Conservation (phyloP, 2,329 filamentous ascomycete species). For the Xylogone sp. region DNA sequence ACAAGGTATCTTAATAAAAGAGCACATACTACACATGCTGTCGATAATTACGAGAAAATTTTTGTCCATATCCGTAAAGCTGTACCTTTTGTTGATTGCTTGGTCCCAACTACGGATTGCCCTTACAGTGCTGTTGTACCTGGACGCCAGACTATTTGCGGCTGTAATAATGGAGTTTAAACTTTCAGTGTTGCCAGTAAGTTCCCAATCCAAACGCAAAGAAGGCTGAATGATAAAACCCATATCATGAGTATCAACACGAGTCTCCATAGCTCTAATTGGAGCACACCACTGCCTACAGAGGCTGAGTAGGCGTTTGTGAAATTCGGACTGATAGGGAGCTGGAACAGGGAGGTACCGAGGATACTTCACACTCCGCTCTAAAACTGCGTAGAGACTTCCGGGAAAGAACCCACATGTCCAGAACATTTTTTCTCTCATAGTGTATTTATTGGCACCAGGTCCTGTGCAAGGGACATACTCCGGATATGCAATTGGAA, state of each 20-base stretch:
- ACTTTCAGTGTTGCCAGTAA: slow-evolving; percentile 36
- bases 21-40: slow-evolving; percentile 36
- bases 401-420: slow-evolving; percentile 41
- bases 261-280: slow-evolving; percentile 33
- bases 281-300: slow-evolving; percentile 30
- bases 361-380: slow-evolving; percentile 30
- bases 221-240: slow-evolving; percentile 50
- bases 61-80: slow-evolving; percentile 22
- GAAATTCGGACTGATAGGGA: background rate
- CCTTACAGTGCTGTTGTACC: slow-evolving; percentile 36
- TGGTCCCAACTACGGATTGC: slow-evolving; percentile 48
- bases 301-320: slow-evolving; percentile 16
- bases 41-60: slow-evolving; percentile 39
- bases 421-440: slow-evolving; percentile 35
- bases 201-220: slow-evolving; percentile 42
- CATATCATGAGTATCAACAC: slow-evolving; percentile 50
- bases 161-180: slow-evolving; percentile 37
- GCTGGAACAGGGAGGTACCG: slow-evolving; percentile 1
- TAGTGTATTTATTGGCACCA: slow-evolving; percentile 21
- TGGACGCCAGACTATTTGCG: slow-evolving; percentile 38
- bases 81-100: slow-evolving; percentile 26
- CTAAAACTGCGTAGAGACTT: slow-evolving; percentile 31
- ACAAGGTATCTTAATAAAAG: no score
- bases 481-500: slow-evolving; percentile 26
- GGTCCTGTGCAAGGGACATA: slow-evolving; percentile 26